Evolutionary conservation across 768 basidiomycete genomes (phyloP).

Genomic region (Xerocomellus intermedius): DNA sequence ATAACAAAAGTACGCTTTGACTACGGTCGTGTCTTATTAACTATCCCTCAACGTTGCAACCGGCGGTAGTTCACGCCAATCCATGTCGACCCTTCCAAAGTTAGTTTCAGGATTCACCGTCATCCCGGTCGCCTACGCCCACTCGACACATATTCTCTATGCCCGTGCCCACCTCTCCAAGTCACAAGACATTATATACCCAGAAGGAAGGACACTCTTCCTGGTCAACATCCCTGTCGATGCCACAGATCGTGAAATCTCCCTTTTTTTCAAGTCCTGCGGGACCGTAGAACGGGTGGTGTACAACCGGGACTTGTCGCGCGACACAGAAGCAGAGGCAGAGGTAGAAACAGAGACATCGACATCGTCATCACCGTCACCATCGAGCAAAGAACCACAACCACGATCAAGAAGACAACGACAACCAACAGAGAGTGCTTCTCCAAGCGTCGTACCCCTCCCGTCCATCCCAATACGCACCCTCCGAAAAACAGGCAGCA

Average conservation of each 20-base stretch:
- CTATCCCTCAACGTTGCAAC: no score
- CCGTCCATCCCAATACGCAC: constrained; percentile 53
- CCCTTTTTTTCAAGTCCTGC: constrained; percentile 69
- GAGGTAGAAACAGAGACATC: constrained; percentile 1
- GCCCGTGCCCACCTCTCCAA: constrained; percentile 64
- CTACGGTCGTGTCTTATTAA: no score
- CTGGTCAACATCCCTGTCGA: constrained; percentile 89
- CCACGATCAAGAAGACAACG: constrained; percentile 35
- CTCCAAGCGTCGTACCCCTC: constrained; percentile 60
- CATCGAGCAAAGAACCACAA: constrained; percentile 11
- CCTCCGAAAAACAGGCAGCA: constrained; percentile 59
- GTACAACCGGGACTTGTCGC: constrained; percentile 50
- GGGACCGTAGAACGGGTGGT: constrained; percentile 77
- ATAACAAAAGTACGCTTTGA: no score
- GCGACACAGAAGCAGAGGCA: constrained; percentile 31
- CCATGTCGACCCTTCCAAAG: constrained; percentile 22
- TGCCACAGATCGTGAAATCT: constrained; percentile 77
- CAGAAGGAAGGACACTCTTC: constrained; percentile 76
- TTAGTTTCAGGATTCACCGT: constrained; percentile 34
- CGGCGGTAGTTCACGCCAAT: neutral
- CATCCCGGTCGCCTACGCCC: constrained; percentile 40
- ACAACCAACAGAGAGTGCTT: constrained; percentile 20
- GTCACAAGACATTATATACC: constrained; percentile 33
- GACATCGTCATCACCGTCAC: neutral
- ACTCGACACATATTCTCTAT: constrained; percentile 70